Evolutionary conservation across 2,329 filamentous ascomycete genomes (phyloP), one percentile per base, ranked within the genome.

Genomic region (Colletotrichum higginsianum): DNA sequence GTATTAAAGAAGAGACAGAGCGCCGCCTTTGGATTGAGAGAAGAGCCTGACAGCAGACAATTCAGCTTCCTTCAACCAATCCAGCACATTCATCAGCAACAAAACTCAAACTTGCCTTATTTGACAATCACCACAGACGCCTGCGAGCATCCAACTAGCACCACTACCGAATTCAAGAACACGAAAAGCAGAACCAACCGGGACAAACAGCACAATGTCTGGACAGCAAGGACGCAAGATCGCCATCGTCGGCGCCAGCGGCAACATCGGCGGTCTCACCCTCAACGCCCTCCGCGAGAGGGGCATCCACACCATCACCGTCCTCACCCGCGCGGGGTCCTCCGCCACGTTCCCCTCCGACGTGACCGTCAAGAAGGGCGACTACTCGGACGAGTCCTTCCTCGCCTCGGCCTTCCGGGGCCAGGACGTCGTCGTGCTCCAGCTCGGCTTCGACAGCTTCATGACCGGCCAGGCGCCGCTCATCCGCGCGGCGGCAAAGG

Each of bases 401-500:
- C 74, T 81, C 15, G 66, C 75, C 2, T 50, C 71, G 3, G 75
- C 75, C 2, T 77, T 84, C 15, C 58, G 75, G 46, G 79, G 76
- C 40, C 82, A 84, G 65, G 78, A 82, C 11, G 75, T 77, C 16
- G 74, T 84, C 8, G 71, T 83, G 44, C 62, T 81, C 7, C 56
- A 60, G 18, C 64, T 71, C 65, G 23, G 64, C 38, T 55, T 71
- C 30, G 42, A 26, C 26, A 53, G 58, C 58, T 76, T 63, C 0
- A 84, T 85, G 44, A 80, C 84, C 0, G 80, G 81, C 1, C 83
- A 88, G 26, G 76, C 72, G 66, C 84, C 83, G 62, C 79, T 91
- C 21, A 79, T 90, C 71, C 78, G 82, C 8, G 89, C 89, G 0
- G 89, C 89, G 0, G 86, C 84, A 5, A 84, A 85, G 44, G 88